phyloP scores from a whole-genome alignment of 1,284 basidiomycete genomes.

The Abortiporus biennis region DNA sequence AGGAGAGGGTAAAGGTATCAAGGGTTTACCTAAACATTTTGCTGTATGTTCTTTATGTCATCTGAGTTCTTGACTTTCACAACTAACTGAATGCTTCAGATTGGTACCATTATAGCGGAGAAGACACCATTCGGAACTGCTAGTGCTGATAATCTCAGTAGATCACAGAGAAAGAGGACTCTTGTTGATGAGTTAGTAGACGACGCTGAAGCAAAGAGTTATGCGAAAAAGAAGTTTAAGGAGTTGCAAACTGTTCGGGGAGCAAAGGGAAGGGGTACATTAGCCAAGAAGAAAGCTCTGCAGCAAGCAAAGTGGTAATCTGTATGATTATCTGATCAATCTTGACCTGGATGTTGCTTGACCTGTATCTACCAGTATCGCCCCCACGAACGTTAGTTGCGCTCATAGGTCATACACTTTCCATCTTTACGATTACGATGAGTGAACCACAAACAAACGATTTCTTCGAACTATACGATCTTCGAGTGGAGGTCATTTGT shows the following conservation, averaged over 20 bases:
- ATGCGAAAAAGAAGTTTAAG: slow-evolving; percentile 92
- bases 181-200: slow-evolving; percentile 87
- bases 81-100: slow-evolving; percentile 35
- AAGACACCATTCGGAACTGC: slow-evolving; percentile 71
- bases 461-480: slow-evolving; percentile 50
- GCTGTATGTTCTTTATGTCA: slow-evolving; percentile 65
- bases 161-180: slow-evolving; percentile 67
- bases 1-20: slow-evolving; percentile 80
- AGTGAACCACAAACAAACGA: slow-evolving; percentile 21
- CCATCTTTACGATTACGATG: too few species aligned
- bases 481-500: slow-evolving; percentile 52
- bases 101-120: slow-evolving; percentile 83
- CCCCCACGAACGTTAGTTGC: not conserved
- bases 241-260: slow-evolving; percentile 74
- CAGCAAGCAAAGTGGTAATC: slow-evolving; percentile 66
- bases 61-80: slow-evolving; percentile 1
- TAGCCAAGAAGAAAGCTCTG: slow-evolving; percentile 59
- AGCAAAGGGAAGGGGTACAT: slow-evolving; percentile 69
- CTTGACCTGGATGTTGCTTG: not conserved
- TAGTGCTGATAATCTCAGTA: slow-evolving; percentile 64
- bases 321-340: not conserved
- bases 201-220: slow-evolving; percentile 80
- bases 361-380: not conserved
- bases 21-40: slow-evolving; percentile 85
- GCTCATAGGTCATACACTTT: too few species aligned